phyloP scores from a whole-genome alignment of 331 rosid species.

The Quercus lobata region DNA sequence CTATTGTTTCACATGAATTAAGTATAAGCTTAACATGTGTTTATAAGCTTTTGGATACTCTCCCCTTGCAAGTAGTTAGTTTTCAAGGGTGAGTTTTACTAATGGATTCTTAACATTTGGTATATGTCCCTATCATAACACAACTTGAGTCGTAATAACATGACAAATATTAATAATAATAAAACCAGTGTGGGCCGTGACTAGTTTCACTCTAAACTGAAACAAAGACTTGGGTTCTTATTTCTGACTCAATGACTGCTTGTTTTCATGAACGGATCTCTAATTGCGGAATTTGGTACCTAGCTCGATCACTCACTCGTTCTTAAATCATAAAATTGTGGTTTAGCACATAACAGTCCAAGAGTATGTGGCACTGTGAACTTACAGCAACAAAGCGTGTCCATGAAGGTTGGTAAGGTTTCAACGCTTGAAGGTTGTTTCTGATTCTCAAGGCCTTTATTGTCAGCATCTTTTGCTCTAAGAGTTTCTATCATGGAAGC shows the following conservation, averaged over 20 bases:
- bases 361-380: neutral
- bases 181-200: no score
- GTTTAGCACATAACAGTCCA: no score
- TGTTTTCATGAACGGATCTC: neutral
- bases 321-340: neutral
- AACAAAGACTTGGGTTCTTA: neutral
- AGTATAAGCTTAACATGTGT: no score
- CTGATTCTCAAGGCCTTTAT: no score
- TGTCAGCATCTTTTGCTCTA: conserved; percentile 4
- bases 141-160: no score
- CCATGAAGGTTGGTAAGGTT: neutral
- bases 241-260: neutral
- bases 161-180: no score
- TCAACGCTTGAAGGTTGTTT: conserved; percentile 34
- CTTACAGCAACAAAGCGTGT: no score
- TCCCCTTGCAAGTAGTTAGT: fast-evolving
- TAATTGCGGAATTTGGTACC: neutral
- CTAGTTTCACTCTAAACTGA: no score
- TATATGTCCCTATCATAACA: no score
- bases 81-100: no score
- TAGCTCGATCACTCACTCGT: neutral
- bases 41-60: no score
- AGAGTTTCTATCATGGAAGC: conserved; percentile 25
- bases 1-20: fast-evolving
- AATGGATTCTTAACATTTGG: no score